Base-by-base conservation (phyloP, 2,329 filamentous ascomycete species). In the Trichothecium roseum region DNA sequence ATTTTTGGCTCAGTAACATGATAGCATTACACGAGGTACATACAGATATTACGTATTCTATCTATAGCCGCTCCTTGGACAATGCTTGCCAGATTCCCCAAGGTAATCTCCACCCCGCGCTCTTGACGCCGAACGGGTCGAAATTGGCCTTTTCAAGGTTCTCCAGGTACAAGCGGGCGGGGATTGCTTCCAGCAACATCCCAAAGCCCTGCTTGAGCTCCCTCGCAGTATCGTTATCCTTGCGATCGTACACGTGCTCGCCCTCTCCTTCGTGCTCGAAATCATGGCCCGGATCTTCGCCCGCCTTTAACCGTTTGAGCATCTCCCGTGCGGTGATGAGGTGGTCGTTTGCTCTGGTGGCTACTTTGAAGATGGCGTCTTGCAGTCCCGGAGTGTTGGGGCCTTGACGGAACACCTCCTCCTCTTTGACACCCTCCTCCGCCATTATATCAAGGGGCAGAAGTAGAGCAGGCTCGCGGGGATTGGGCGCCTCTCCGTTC, bases 271-370 rank as follows among this genome's bases (percentile, higher is more conserved):
- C 72, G 51, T 95, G 84, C 59, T 96, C 89, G 54, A 89, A 95
- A 5, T 84, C 85, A 54, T 95, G 89, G 0, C 81, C 85, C 0
- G 84, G 74, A 33, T 77, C 78, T 46, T 81, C 62, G 2, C 87
- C 85, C 4, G 76, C 78, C 36, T 75, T 75, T 15, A 94, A 62
- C 48, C 84, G 85, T 50, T 78, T 80, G 40, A 96, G 59, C 87
- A 98, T 94, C 55, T 94, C 85, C 40, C 87, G 70, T 2, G 84
- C 89, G 0, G 89, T 96, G 46, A 95, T 94, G 24, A 98, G 66
- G 58, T 98, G 91, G 54, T 98, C 91, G 51, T 93, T 93, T 6
- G 91, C 91, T 27, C 89, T 75, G 0, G 91, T 98, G 1, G 91
- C 91, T 12, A 98, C 85, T 4, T 77, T 72, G 58, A 96, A 98